Evolutionary conservation across 1,284 basidiomycete genomes (phyloP).

Genomic region (Moesziomyces antarcticus): DNA sequence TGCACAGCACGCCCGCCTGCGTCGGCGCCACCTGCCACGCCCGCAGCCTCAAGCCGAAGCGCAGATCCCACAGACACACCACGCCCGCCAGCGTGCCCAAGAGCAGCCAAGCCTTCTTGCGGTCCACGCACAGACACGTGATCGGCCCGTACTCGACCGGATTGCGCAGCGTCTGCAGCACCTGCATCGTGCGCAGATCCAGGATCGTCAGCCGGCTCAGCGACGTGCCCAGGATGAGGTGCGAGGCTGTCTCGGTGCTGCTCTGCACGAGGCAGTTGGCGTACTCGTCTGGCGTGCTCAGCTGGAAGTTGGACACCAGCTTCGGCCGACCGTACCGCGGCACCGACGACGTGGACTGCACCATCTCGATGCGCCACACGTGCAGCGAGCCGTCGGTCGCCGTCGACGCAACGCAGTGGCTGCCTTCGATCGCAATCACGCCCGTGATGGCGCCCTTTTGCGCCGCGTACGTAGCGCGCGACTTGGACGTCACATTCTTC

Average conservation of each 20-base stretch:
- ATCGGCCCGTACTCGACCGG: constrained; percentile 88
- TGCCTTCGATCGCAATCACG: constrained; percentile 66
- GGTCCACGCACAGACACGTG: constrained; percentile 82
- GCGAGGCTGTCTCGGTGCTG: constrained; percentile 49
- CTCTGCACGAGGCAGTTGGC: constrained; percentile 63
- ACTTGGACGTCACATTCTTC: constrained; percentile 74
- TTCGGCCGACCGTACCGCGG: constrained; percentile 68
- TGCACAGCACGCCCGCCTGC: constrained; percentile 39
- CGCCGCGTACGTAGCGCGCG: constrained; percentile 67
- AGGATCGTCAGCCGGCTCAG: constrained; percentile 81
- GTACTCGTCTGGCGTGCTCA: constrained; percentile 66
- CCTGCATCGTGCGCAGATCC: constrained; percentile 85
- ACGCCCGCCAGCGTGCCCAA: constrained; percentile 86
- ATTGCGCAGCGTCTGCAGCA: constrained; percentile 80
- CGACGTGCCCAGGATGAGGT: constrained; percentile 83
- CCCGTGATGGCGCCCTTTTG: constrained; percentile 68
- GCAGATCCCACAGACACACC: constrained; percentile 89
- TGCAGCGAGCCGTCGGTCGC: constrained; percentile 68
- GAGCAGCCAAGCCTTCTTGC: constrained; percentile 82
- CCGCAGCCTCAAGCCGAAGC: constrained; percentile 88
- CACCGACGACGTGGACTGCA: constrained; percentile 56
- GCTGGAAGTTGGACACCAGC: constrained; percentile 66
- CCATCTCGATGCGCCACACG: constrained; percentile 68
- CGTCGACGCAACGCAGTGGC: constrained; percentile 69
- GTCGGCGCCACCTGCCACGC: constrained; percentile 78